A percentile compares a stretch with the other conserved stretches of the same genome.
These are phyloP conservation scores for Erodium trifolium DNA, from an alignment of 441 rosid species.

Conservation along the genomic window DNA sequence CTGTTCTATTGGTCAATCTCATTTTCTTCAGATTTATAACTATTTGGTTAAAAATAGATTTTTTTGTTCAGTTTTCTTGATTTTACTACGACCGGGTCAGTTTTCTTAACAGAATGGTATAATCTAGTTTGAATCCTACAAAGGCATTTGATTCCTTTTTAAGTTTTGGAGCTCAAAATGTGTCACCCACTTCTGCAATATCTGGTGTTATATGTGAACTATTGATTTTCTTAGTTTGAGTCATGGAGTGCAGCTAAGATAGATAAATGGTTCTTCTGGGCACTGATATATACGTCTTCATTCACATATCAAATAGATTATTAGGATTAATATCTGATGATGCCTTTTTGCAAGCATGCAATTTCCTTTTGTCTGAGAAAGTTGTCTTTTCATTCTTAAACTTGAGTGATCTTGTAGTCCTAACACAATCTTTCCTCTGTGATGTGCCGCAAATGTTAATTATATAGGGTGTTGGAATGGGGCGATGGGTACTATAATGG, in stretches of 20 bases:
- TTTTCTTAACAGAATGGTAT: background rate
- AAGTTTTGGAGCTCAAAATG: background rate
- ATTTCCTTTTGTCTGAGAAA: background rate
- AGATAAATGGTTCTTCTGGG: background rate
- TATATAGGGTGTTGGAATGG: slow-evolving; percentile 71
- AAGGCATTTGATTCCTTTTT: background rate
- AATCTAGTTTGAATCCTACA: background rate
- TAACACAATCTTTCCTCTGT: background rate
- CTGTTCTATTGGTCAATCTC: slow-evolving; percentile 5
- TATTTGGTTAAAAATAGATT: background rate
- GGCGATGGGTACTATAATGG: slow-evolving; percentile 93
- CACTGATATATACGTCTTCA: background rate
- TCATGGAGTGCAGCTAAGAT: background rate
- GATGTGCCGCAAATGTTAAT: slow-evolving; percentile 7
- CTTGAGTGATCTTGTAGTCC: background rate
- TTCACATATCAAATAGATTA: background rate
- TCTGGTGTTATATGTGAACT: background rate
- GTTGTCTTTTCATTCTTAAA: too few species aligned
- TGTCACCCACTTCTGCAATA: background rate
- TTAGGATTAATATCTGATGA: background rate
- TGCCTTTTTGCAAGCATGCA: background rate
- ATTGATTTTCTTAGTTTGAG: slow-evolving; percentile 4
- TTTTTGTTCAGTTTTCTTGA: slow-evolving; percentile 2
- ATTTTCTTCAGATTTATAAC: background rate
- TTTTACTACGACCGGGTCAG: slow-evolving; percentile 10